A percentile compares a stretch with the other conserved stretches of the same genome.
phyloP scores from a whole-genome alignment of 257 asterid genomes.

The Gynochthodes officinalis region DNA sequence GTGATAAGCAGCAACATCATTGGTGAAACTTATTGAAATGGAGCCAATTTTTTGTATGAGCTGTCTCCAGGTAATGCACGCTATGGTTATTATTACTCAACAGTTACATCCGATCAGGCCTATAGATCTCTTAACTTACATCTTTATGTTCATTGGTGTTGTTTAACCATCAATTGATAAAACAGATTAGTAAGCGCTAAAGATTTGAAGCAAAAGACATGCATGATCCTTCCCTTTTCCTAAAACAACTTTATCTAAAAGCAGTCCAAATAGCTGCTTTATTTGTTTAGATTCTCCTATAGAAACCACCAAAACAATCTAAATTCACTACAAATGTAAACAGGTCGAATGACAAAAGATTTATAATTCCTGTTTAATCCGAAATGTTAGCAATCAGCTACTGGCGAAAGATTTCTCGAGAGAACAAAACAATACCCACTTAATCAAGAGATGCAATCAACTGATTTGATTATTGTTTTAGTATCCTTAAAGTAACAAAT shows the following conservation, averaged over 20 bases:
- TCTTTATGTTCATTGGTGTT: background rate
- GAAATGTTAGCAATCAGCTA: background rate
- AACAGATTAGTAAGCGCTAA: no score
- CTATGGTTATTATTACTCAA: no score
- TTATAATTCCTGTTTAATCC: background rate
- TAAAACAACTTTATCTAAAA: background rate
- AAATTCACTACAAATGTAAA: background rate
- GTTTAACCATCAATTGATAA: background rate
- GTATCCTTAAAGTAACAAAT: background rate
- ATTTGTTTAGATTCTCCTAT: background rate
- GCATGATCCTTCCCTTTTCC: background rate
- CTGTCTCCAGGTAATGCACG: no score
- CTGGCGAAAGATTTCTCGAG: background rate
- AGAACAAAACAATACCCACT: background rate
- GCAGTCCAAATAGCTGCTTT: background rate
- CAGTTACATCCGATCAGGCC: no score
- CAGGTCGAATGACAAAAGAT: background rate
- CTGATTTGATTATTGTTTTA: background rate
- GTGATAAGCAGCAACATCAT: no score
- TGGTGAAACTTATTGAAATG: no score
- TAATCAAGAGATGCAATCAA: slow-evolving; percentile 4
- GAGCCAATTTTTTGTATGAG: no score
- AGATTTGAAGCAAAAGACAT: background rate
- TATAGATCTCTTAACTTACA: background rate
- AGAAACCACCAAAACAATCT: background rate